Conservation (phyloP, 495 filamentous ascomycete species). For the Aspergillus indologenus region DNA sequence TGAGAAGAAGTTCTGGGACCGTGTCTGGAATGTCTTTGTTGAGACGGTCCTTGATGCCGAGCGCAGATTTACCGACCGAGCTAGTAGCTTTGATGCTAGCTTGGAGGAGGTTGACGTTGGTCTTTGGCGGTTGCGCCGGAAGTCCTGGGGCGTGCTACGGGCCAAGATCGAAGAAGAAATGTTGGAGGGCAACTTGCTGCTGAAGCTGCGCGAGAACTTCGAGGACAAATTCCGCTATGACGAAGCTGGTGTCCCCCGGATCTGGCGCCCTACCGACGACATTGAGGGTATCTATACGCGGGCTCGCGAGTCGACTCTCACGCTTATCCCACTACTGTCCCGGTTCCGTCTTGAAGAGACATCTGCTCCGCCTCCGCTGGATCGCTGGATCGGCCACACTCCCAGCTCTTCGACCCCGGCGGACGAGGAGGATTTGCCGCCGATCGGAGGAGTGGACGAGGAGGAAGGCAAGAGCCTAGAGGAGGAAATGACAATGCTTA, state of each 20-base stretch:
- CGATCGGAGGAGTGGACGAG: constrained; percentile 88
- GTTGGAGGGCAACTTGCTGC: constrained; percentile 91
- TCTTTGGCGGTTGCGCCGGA: constrained; percentile 84
- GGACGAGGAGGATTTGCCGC: constrained; percentile 83
- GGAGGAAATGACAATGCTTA: constrained; percentile 92
- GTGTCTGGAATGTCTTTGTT: constrained; percentile 85
- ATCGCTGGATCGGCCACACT: constrained; percentile 74
- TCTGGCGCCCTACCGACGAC: constrained; percentile 96
- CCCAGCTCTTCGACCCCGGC: constrained; percentile 73
- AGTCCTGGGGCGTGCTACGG: constrained; percentile 87
- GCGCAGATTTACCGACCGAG: constrained; percentile 76
- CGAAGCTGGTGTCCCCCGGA: constrained; percentile 86
- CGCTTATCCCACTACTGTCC: constrained; percentile 82
- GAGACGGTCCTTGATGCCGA: constrained; percentile 85
- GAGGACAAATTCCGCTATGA: constrained; percentile 99
- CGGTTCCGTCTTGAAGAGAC: constrained; percentile 73
- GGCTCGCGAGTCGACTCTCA: constrained; percentile 85
- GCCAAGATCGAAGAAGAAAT: constrained; percentile 96
- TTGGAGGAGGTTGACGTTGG: constrained; percentile 90
- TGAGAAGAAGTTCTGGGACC: constrained; percentile 92
- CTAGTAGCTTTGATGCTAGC: constrained; percentile 88
- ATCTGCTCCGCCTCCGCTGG: constrained; percentile 71
- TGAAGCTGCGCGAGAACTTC: constrained; percentile 97
- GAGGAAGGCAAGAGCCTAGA: constrained; percentile 90
- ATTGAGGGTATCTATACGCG: constrained; percentile 92